phyloP scores from a whole-genome alignment of 106 monocot genomes.

The Dioscorea dumetorum region DNA sequence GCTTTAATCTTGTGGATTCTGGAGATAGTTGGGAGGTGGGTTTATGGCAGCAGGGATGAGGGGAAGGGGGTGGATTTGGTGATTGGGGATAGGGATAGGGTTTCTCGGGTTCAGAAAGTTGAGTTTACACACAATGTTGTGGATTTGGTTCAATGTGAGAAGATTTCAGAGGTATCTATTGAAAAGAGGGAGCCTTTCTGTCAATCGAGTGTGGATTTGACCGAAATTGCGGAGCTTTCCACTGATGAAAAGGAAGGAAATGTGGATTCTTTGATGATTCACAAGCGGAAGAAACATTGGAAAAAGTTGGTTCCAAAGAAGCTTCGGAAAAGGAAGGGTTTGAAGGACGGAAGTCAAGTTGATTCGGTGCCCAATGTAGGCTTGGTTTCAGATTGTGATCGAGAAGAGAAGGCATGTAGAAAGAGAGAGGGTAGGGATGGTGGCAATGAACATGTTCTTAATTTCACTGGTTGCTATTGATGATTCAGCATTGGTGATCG shows the following conservation, averaged over 20 bases:
- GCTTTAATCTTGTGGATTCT: conserved; percentile 12
- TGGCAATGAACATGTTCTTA: not conserved
- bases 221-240: not conserved
- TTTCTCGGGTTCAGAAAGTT: conserved; percentile 13
- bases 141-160: not conserved
- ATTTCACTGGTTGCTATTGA: not conserved
- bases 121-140: not conserved
- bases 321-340: not conserved
- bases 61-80: not conserved
- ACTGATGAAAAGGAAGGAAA: not conserved
- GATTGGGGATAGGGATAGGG: conserved; percentile 5
- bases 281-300: conserved; percentile 22
- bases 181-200: not conserved
- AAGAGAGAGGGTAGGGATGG: not conserved
- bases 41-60: not conserved
- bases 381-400: not conserved
- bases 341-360: not conserved
- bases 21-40: conserved; percentile 1
- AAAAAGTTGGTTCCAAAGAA: conserved; percentile 28
- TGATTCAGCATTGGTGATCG: not conserved
- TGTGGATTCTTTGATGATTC: not conserved
- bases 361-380: not conserved
- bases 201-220: not conserved
- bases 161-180: not conserved
- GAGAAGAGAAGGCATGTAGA: not conserved